Evolutionary conservation across 192 early-diverging fungal species (phyloP).

Genomic region (Pilaira anomala): DNA sequence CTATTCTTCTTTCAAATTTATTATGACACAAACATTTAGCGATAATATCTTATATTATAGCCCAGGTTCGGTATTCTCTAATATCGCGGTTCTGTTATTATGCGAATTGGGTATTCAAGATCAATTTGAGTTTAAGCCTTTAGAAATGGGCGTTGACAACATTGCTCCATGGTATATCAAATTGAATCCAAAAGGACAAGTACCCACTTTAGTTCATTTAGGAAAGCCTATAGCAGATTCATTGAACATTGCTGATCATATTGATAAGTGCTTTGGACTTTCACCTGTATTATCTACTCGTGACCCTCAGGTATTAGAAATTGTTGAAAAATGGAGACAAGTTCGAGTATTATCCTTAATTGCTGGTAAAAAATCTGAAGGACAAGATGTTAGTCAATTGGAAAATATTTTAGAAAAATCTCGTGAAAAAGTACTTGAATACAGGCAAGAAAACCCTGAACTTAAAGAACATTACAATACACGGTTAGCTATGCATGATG

Average conservation of each 20-base stretch:
- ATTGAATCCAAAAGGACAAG: conserved; percentile 20
- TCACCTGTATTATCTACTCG: neutral
- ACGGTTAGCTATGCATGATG: neutral
- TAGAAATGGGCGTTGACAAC: conserved; percentile 6
- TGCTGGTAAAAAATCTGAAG: neutral
- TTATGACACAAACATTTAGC: no score
- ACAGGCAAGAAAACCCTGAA: neutral
- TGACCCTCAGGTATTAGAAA: neutral
- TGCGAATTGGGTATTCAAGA: neutral
- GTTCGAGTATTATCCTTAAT: neutral
- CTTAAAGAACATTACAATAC: neutral
- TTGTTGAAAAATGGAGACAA: conserved; percentile 12
- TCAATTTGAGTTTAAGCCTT: neutral
- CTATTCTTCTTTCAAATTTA: no score
- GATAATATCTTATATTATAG: neutral
- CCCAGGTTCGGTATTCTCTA: neutral
- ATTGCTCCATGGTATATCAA: conserved; percentile 18
- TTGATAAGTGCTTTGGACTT: neutral
- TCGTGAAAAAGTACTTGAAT: neutral
- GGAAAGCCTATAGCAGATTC: neutral
- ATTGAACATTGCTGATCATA: neutral
- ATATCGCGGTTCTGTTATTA: neutral
- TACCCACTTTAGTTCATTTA: conserved; percentile 8
- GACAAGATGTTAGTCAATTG: neutral
- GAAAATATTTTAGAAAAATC: neutral